Percentiles rank a stretch among this genome's conserved stretches.
Conservation (phyloP, 1,139 yeast genomes). For the Taphrina confusa region DNA sequence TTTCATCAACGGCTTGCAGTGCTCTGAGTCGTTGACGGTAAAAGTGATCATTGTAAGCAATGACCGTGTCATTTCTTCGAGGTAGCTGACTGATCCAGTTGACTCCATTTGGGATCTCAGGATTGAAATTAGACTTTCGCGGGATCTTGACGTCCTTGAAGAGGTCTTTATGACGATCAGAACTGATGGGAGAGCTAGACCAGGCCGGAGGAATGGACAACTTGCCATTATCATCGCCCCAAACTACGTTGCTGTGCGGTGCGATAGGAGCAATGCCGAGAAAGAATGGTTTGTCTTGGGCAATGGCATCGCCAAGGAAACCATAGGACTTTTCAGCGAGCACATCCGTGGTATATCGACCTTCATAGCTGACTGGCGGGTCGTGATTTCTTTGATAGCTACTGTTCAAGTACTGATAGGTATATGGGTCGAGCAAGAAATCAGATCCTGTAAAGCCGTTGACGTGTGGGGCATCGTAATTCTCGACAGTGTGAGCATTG, state of each 20-base stretch:
- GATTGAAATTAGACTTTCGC: slow-evolving; percentile 32
- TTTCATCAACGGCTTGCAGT: slow-evolving; percentile 35
- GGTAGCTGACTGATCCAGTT: slow-evolving; percentile 48
- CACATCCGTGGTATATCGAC: slow-evolving; percentile 30
- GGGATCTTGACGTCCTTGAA: slow-evolving; percentile 34
- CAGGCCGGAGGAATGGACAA: not conserved
- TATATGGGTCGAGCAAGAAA: slow-evolving; percentile 32
- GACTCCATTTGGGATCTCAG: slow-evolving; percentile 32
- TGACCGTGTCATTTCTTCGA: slow-evolving; percentile 41
- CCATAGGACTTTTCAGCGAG: slow-evolving; percentile 30
- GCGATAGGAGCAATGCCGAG: slow-evolving; percentile 31
- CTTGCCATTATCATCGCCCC: not conserved
- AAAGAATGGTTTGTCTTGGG: slow-evolving; percentile 29
- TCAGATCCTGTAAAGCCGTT: slow-evolving; percentile 30
- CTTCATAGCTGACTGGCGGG: slow-evolving; percentile 18
- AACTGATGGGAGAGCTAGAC: slow-evolving; percentile 15
- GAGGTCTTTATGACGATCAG: slow-evolving; percentile 28
- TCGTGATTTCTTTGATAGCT: slow-evolving; percentile 31
- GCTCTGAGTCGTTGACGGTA: slow-evolving; percentile 33
- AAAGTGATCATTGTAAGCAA: slow-evolving; percentile 43
- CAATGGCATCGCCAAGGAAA: slow-evolving; percentile 21
- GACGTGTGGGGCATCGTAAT: slow-evolving; percentile 23
- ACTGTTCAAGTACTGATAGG: slow-evolving; percentile 30
- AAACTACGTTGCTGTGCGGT: slow-evolving; percentile 20
- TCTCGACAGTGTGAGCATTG: slow-evolving; percentile 26